phyloP scores from a whole-genome alignment of 441 rosid genomes.

The Eruca vesicaria region DNA sequence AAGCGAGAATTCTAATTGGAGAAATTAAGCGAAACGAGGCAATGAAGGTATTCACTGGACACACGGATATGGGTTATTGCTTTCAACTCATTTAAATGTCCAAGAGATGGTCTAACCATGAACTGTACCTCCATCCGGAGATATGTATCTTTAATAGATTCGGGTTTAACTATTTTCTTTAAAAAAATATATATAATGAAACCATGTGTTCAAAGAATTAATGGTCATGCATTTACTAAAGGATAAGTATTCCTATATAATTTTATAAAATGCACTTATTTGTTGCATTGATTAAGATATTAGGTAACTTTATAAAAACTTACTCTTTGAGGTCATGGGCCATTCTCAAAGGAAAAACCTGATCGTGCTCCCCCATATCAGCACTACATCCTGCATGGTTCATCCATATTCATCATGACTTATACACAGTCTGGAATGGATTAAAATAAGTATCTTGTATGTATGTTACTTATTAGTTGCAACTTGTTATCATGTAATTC shows the following conservation, averaged over 20 bases:
- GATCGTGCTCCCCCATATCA: conserved; percentile 77
- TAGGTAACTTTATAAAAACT: not conserved
- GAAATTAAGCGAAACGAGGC: not conserved
- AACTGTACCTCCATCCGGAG: too few relatives aligned
- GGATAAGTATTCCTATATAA: not conserved
- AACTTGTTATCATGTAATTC: not conserved
- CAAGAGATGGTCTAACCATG: too few relatives aligned
- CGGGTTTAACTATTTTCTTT: too few relatives aligned
- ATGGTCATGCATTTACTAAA: not conserved
- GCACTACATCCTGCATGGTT: conserved; percentile 42
- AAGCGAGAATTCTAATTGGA: not conserved
- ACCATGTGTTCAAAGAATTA: not conserved
- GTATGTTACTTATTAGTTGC: not conserved
- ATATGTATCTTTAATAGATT: too few relatives aligned
- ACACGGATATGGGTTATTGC: not conserved
- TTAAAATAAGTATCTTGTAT: not conserved
- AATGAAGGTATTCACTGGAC: too few relatives aligned
- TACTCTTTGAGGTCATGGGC: conserved; percentile 65
- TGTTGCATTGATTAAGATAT: not conserved
- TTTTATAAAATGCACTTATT: not conserved
- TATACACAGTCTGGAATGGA: not conserved
- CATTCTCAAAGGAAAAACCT: conserved; percentile 67
- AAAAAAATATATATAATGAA: not conserved
- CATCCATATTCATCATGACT: not conserved
- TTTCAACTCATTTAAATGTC: too few relatives aligned